phyloP scores from a whole-genome alignment of 1,284 basidiomycete species.

The Fomitopsis pinicola region DNA sequence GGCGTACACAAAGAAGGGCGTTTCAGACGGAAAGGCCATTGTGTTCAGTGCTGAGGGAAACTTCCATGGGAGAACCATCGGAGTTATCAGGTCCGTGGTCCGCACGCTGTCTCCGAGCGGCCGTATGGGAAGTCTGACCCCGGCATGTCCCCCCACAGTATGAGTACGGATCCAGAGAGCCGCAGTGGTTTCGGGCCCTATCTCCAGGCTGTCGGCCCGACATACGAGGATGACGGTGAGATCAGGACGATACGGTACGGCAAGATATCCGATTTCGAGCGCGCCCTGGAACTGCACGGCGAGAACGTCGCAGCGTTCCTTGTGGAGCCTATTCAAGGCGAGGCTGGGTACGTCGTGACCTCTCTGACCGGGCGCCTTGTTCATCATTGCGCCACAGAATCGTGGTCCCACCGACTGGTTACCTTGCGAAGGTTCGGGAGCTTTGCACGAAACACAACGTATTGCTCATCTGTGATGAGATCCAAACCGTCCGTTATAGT shows the following conservation, averaged over 20 bases:
- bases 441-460: slow-evolving; percentile 95
- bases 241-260: slow-evolving; percentile 75
- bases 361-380: not conserved
- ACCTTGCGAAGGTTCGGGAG: slow-evolving; percentile 73
- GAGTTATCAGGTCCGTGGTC: slow-evolving; percentile 68
- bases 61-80: slow-evolving; percentile 94
- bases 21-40: slow-evolving; percentile 80
- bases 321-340: slow-evolving; percentile 97
- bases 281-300: slow-evolving; percentile 80
- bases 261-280: slow-evolving; percentile 77
- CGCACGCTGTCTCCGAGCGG: slow-evolving; percentile 8
- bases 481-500: slow-evolving; percentile 72
- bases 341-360: slow-evolving; percentile 77
- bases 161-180: slow-evolving; percentile 95
- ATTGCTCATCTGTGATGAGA: slow-evolving; percentile 95
- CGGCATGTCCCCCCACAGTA: slow-evolving; percentile 42
- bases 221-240: slow-evolving; percentile 49
- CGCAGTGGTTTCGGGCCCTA: slow-evolving; percentile 90
- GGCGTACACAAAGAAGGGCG: slow-evolving; percentile 87
- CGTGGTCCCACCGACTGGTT: slow-evolving; percentile 88
- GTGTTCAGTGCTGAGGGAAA: slow-evolving; percentile 89
- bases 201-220: slow-evolving; percentile 82
- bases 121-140: slow-evolving; percentile 11
- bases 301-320: slow-evolving; percentile 89
- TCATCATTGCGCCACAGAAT: slow-evolving; percentile 47